These are phyloP conservation scores for Schizophyllum amplum DNA, from an alignment of 1,284 basidiomycete genomes.

Conservation along the genomic window DNA sequence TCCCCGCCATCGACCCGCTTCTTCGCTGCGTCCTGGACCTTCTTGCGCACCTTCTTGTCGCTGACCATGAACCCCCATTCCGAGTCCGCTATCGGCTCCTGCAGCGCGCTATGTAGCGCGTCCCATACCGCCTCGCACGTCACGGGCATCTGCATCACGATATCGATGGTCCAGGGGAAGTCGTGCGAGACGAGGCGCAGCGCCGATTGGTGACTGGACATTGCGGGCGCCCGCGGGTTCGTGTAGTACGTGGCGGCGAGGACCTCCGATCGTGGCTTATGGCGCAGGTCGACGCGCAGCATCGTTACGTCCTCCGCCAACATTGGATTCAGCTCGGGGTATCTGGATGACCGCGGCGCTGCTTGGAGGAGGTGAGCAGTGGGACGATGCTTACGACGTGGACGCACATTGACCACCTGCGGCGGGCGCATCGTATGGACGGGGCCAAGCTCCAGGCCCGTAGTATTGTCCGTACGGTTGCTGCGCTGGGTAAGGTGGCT, in stretches of 20 bases:
- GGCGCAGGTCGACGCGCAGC: constrained; percentile 40
- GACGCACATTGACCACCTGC: too few species aligned
- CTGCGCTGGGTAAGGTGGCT: too few species aligned
- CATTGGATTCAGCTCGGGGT: constrained; percentile 37
- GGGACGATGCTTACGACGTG: too few species aligned
- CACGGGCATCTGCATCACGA: constrained; percentile 31
- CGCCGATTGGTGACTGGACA: constrained; percentile 20
- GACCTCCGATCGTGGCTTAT: constrained; percentile 33
- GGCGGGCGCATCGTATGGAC: too few species aligned
- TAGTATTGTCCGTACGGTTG: too few species aligned
- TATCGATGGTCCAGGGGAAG: constrained; percentile 55
- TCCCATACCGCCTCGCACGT: constrained; percentile 48
- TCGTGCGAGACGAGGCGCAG: constrained; percentile 45
- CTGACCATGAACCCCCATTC: constrained; percentile 48
- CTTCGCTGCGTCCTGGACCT: constrained; percentile 29
- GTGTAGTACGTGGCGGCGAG: constrained; percentile 32
- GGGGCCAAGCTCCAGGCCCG: too few species aligned
- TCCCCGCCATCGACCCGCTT: constrained; percentile 17
- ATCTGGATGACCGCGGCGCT: constrained; percentile 21
- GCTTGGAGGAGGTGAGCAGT: too few species aligned
- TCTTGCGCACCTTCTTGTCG: constrained; percentile 15
- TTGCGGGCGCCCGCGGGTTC: constrained; percentile 26
- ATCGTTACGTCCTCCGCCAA: constrained; percentile 43
- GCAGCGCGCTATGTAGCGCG: constrained; percentile 37
- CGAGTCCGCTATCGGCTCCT: constrained; percentile 44